phyloP scores from a whole-genome alignment of 78 protist species.

The Mastigamoeba balamuthi region DNA sequence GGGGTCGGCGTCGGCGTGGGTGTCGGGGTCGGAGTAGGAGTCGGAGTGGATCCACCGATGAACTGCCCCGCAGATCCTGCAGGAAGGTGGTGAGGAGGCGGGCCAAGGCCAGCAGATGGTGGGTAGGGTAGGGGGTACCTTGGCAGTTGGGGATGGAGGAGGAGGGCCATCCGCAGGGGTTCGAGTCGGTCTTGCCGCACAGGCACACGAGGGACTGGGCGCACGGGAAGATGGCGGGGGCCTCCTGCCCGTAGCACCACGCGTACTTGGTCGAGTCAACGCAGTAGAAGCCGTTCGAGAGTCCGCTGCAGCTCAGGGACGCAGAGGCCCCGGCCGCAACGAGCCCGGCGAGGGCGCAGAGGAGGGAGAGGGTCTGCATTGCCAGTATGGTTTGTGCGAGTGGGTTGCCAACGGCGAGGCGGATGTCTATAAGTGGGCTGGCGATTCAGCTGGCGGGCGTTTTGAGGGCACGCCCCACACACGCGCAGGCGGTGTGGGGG shows the following conservation, averaged over 20 bases:
- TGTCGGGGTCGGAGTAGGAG: not conserved
- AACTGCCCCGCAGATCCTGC: not conserved
- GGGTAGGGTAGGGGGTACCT: not conserved
- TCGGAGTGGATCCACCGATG: not conserved
- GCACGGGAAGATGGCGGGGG: not conserved
- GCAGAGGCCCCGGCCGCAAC: no score
- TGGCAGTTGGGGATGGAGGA: not conserved
- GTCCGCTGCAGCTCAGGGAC: not conserved
- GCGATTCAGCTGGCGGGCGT: no score
- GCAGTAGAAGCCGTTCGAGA: not conserved
- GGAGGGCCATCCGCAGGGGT: not conserved
- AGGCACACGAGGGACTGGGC: not conserved
- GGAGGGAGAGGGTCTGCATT: no score
- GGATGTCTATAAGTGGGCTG: no score
- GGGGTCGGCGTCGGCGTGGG: not conserved
- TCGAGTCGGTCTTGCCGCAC: not conserved
- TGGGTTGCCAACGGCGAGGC: no score
- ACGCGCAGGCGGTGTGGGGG: no score
- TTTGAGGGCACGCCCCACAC: no score
- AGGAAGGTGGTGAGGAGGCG: not conserved
- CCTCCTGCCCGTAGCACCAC: not conserved
- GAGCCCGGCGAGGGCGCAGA: no score
- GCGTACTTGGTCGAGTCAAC: not conserved
- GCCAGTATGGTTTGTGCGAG: no score
- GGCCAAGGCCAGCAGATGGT: no score